A percentile compares a stretch with the other conserved stretches of the same genome.
phyloP scores from a whole-genome alignment of 2,329 filamentous ascomycete species.

The Septoria linicola region DNA sequence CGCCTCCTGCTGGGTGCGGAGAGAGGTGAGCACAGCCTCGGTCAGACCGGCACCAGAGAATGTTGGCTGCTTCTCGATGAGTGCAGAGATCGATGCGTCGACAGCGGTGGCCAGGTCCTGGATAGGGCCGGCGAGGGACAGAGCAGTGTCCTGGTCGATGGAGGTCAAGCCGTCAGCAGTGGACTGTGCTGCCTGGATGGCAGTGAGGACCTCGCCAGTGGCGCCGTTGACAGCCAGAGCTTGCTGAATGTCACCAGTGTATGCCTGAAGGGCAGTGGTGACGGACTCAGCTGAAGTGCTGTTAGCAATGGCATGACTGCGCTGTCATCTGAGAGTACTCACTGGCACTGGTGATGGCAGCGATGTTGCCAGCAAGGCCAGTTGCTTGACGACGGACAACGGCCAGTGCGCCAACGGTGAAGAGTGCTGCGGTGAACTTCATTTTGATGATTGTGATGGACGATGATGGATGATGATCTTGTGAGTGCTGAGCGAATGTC shows the following conservation, averaged over 20 bases:
- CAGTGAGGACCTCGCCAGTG: constrained; percentile 11
- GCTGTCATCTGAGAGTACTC: background rate
- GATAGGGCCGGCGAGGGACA: constrained; percentile 13
- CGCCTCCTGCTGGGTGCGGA: constrained; percentile 4
- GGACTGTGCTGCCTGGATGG: constrained; percentile 14
- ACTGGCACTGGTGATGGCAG: constrained; percentile 7
- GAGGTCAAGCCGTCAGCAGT: constrained; percentile 8
- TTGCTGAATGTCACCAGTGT: constrained; percentile 11
- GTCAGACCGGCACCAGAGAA: constrained; percentile 9
- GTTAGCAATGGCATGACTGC: background rate
- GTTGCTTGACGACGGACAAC: constrained; percentile 12
- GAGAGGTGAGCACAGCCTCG: constrained; percentile 8
- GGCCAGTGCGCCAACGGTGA: constrained; percentile 16
- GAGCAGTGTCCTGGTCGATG: constrained; percentile 7
- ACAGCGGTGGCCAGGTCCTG: constrained; percentile 12
- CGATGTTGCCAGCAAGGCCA: constrained; percentile 8
- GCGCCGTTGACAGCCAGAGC: constrained; percentile 13
- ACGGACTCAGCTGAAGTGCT: constrained; percentile 1
- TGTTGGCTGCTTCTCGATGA: constrained; percentile 12
- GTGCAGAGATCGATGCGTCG: constrained; percentile 11
- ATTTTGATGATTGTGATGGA: constrained; percentile 10
- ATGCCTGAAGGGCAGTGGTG: constrained; percentile 12
- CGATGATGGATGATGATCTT: background rate
- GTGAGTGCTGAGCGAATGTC: constrained; percentile 1
- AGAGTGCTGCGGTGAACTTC: constrained; percentile 18